A percentile compares a stretch with the other conserved stretches of the same genome.
Evolutionary conservation across 2,329 filamentous ascomycete genomes (phyloP).

Genomic region (Xylariaceae sp.): DNA sequence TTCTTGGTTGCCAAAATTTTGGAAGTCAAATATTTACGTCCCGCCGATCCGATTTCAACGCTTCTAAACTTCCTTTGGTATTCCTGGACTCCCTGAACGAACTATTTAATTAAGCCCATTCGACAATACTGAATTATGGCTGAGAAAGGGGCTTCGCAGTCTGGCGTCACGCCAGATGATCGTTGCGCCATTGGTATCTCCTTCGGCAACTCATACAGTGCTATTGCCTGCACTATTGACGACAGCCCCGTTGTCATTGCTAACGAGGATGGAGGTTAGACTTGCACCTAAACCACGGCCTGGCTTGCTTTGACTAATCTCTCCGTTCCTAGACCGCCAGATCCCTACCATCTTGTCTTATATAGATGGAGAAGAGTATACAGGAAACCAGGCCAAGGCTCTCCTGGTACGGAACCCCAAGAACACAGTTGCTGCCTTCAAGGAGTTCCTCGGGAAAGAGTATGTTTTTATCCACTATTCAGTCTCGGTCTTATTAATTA

Average conservation of each 20-base stretch:
- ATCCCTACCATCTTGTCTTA: slow-evolving; percentile 96
- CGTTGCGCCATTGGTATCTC: slow-evolving; percentile 88
- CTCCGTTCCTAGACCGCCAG: slow-evolving; percentile 75
- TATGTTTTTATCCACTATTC: slow-evolving; percentile 53
- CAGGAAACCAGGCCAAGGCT: slow-evolving; percentile 91
- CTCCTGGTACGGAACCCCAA: slow-evolving; percentile 90
- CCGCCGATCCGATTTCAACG: slow-evolving; percentile 9
- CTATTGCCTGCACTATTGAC: slow-evolving; percentile 90
- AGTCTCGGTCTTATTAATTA: slow-evolving; percentile 7
- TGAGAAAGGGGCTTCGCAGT: slow-evolving; percentile 49
- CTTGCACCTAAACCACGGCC: background rate
- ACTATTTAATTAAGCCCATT: background rate
- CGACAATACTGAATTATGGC: slow-evolving; percentile 15
- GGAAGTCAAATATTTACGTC: slow-evolving; percentile 13
- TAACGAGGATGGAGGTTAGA: slow-evolving; percentile 93
- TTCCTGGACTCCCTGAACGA: background rate
- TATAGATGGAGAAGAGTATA: slow-evolving; percentile 94
- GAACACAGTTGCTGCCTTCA: slow-evolving; percentile 95
- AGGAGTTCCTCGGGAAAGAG: slow-evolving; percentile 95
- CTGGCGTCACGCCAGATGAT: slow-evolving; percentile 60
- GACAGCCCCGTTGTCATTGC: slow-evolving; percentile 98
- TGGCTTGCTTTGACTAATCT: slow-evolving; percentile 19
- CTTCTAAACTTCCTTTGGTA: slow-evolving; percentile 15
- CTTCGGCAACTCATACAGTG: slow-evolving; percentile 98
- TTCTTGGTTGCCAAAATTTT: slow-evolving; percentile 31